These are phyloP conservation scores for Helotiales sp. DNA, from an alignment of 2,329 filamentous ascomycete genomes.

Conservation along the genomic window DNA sequence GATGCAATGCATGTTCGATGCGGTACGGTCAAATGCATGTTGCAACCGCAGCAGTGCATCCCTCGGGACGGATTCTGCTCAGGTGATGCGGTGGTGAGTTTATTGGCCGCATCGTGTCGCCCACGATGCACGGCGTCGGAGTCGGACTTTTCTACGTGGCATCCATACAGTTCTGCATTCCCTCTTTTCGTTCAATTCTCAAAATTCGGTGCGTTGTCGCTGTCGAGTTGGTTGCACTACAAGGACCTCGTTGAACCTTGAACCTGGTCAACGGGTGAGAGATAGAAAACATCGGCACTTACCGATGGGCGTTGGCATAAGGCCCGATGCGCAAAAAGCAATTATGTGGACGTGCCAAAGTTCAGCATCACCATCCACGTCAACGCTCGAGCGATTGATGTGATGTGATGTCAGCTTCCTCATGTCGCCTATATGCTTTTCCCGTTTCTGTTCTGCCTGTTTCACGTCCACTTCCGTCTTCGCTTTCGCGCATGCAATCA, in stretches of 20 bases:
- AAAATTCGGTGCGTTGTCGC: background rate
- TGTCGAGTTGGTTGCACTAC: background rate
- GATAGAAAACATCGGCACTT: background rate
- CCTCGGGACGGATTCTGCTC: background rate
- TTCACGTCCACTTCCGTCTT: background rate
- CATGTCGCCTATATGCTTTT: background rate
- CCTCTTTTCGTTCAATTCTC: background rate
- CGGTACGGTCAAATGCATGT: background rate
- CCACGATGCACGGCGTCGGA: background rate
- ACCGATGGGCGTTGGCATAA: background rate
- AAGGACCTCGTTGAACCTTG: background rate
- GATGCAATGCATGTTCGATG: background rate
- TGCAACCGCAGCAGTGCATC: background rate
- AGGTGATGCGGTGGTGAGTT: background rate
- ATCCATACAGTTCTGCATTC: background rate
- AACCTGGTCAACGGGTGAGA: background rate
- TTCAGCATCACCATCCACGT: background rate
- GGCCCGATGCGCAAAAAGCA: background rate
- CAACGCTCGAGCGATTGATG: background rate
- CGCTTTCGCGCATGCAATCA: background rate
- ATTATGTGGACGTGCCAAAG: background rate
- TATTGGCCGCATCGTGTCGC: background rate
- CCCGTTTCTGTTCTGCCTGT: background rate
- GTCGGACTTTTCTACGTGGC: background rate
- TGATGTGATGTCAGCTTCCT: background rate